phyloP scores from a whole-genome alignment of 1,139 yeast species.

The Saccharomycopsis hybrid region DNA sequence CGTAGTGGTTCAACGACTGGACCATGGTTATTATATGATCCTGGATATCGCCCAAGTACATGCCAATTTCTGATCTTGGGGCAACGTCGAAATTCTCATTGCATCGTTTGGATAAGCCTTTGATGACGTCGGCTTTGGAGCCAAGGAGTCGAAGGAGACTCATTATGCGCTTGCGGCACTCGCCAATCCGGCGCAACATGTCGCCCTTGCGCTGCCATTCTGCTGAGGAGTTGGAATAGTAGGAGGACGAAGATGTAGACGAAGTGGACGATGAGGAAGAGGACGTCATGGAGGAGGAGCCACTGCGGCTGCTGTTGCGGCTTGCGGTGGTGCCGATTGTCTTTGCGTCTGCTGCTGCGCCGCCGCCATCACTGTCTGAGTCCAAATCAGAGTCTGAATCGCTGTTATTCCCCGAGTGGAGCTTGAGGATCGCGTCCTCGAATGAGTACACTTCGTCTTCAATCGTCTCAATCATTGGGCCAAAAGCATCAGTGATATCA shows the following conservation, averaged over 20 bases:
- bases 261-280: constrained; percentile 29
- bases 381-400: constrained; percentile 37
- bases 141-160: constrained; percentile 77
- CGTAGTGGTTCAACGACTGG: constrained; percentile 88
- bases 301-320: too few species aligned
- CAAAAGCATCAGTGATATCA: constrained; percentile 95
- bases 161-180: constrained; percentile 92
- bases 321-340: constrained; percentile 22
- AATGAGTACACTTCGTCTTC: constrained; percentile 89
- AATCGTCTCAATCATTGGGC: constrained; percentile 89
- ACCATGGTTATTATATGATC: constrained; percentile 96
- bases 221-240: constrained; percentile 43
- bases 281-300: too few species aligned
- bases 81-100: constrained; percentile 77
- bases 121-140: constrained; percentile 92
- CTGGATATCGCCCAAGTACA: constrained; percentile 90
- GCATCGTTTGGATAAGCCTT: constrained; percentile 87
- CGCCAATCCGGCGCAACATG: constrained; percentile 91
- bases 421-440: constrained; percentile 80
- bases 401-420: constrained; percentile 65
- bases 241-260: constrained; percentile 33
- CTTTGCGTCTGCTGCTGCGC: constrained; percentile 27
- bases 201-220: constrained; percentile 93
- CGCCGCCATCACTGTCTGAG: constrained; percentile 31
- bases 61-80: constrained; percentile 72